Evolutionary conservation across 1,284 basidiomycete species (phyloP), one percentile per base, ranked within the genome.

Genomic region (Cystobasidiaceae sp.): DNA sequence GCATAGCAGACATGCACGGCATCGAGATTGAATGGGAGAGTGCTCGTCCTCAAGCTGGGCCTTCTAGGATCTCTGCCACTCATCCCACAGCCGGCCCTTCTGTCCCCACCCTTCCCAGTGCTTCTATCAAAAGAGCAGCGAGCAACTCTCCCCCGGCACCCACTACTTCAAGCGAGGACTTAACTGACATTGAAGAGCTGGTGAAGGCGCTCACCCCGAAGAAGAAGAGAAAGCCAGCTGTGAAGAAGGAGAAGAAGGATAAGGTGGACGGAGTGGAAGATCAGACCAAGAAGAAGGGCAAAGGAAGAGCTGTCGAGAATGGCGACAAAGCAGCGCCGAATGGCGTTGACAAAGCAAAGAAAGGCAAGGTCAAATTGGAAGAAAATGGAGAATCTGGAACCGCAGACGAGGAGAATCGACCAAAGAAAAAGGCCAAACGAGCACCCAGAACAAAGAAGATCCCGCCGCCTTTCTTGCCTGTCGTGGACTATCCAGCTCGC

Each of bases 141-240:
- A n/a, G n/a, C n/a, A n/a, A n/a, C n/a, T n/a, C n/a, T n/a, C n/a
- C n/a, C n/a, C n/a, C n/a, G n/a, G n/a, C n/a, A 8, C 46, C 27
- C 23, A 27, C 46, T 17, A 33, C 30, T 28, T 55, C 61, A 11
- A 64, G 51, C 41, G 52, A 55, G 9, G 51, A 55, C 13, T 43
- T 64, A 6, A 64, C 61, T 11, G 61, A 64, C 27, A 25, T 64
- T n/a, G 51, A 55, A 27, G 52, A 46, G 25, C 61, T 64, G 17
- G 61, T 45, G 13, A 55, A 55, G 33, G 51, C 37, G 19, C 27
- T 56, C 5, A 13, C 19, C 17, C 32, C 54, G 3, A 21, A n/a
- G 7, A 3, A 23, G 7, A 44, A 44, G 25, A 25, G 25, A 17
- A 2, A 5, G 8, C 23, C 15, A 4, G 13, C 27, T 8, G 25